These are phyloP conservation scores for Tricladium varicosporioides DNA, from an alignment of 2,329 filamentous ascomycete species.

Conservation along the genomic window DNA sequence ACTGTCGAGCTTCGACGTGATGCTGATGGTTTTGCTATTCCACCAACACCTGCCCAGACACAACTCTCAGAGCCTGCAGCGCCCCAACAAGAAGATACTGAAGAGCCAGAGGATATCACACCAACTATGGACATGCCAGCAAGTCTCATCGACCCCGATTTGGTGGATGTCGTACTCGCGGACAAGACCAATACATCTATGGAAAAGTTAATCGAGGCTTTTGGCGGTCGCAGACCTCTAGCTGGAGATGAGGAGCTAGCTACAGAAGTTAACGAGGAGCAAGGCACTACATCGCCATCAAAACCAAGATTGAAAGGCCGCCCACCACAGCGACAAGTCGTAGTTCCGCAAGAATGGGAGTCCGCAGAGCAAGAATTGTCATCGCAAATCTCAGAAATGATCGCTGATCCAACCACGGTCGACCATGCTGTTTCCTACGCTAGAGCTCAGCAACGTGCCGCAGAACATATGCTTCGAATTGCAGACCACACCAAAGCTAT, in stretches of 20 bases:
- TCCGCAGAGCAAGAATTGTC: slow-evolving; percentile 63
- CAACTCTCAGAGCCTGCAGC: background rate
- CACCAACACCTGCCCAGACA: slow-evolving; percentile 41
- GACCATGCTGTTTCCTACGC: slow-evolving; percentile 58
- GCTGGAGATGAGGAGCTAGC: no score
- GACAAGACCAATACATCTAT: slow-evolving; percentile 30
- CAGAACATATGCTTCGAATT: slow-evolving; percentile 51
- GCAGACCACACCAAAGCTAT: slow-evolving; percentile 49
- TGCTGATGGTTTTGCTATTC: slow-evolving; percentile 68
- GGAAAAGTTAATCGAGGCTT: slow-evolving; percentile 44
- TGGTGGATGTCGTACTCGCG: slow-evolving; percentile 22
- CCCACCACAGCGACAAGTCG: slow-evolving; percentile 36
- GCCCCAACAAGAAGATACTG: background rate
- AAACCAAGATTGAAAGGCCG: slow-evolving; percentile 25
- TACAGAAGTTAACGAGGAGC: slow-evolving; percentile 13
- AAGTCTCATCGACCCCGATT: slow-evolving; percentile 14
- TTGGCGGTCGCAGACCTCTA: slow-evolving; percentile 36
- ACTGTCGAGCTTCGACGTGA: slow-evolving; percentile 48
- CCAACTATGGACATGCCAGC: background rate
- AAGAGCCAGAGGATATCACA: background rate
- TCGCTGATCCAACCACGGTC: slow-evolving; percentile 59
- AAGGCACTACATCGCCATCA: slow-evolving; percentile 11
- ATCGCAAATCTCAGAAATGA: slow-evolving; percentile 67
- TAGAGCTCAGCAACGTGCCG: slow-evolving; percentile 53
- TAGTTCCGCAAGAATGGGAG: slow-evolving; percentile 54